phyloP scores from a whole-genome alignment of 495 filamentous ascomycete species.

The Rusavskia elegans region DNA sequence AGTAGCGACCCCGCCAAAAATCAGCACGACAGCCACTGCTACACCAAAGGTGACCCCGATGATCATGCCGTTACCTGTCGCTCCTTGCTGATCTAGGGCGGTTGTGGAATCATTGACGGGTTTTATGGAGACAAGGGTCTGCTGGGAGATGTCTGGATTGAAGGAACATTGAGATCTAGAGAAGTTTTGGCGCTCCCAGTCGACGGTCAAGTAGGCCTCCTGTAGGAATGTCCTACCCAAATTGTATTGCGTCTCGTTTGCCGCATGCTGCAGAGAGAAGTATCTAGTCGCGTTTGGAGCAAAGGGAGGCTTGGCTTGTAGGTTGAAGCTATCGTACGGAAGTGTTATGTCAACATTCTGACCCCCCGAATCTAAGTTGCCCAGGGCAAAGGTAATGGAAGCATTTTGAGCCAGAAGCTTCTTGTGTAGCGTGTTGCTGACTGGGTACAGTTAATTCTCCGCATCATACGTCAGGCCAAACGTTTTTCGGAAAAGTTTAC shows the following conservation, averaged over 20 bases:
- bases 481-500: constrained; percentile 34
- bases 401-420: constrained; percentile 29
- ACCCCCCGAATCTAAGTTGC: constrained; percentile 21
- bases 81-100: neutral
- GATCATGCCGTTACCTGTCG: constrained; percentile 4
- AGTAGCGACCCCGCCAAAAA: constrained; percentile 1
- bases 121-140: constrained; percentile 1
- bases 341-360: constrained; percentile 30
- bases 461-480: constrained; percentile 34
- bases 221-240: constrained; percentile 41
- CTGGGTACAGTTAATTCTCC: constrained; percentile 28
- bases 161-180: constrained; percentile 9
- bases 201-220: constrained; percentile 26
- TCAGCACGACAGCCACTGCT: constrained; percentile 4
- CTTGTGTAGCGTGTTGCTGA: constrained; percentile 28
- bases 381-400: constrained; percentile 35
- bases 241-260: constrained; percentile 34
- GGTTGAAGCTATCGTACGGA: constrained; percentile 38
- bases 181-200: constrained; percentile 15
- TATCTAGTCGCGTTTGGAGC: constrained; percentile 24
- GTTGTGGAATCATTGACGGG: constrained; percentile 1
- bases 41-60: constrained; percentile 11
- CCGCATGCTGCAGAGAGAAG: constrained; percentile 35
- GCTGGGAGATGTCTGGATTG: neutral
- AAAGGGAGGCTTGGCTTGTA: constrained; percentile 10